Evolutionary conservation across 202 grass and related monocot species (phyloP), one percentile per base, ranked within the genome.

Genomic region (Schoenoplectus tabernaemontani): DNA sequence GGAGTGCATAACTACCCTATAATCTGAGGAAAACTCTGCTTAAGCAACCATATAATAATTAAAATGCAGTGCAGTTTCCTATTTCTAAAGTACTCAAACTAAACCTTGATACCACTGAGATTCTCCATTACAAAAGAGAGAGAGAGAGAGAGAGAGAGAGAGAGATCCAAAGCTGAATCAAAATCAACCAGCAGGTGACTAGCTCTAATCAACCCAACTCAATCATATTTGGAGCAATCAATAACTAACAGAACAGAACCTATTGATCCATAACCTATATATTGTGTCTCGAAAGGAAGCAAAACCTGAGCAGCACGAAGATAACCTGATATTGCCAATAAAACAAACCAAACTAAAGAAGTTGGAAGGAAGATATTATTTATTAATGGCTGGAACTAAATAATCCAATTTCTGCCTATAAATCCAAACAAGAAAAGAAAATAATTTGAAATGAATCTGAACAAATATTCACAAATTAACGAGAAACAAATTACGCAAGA

Each of bases 161-260:
- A 19, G 20, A 24, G 56, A 23, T 20, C 56, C 56, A 28, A 59
- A 26, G 57, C 57, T 59, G 57, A 59, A 63, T n/a, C 3, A 4
- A 34, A 63, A 63, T 34, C 60, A 16, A 63, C 30, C 60, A 63
- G 12, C 30, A 63, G 30, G 26, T 63, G 13, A 63, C 15, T 16
- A 7, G 5, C 17, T 63, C 28, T 34, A 13, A 63, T 16, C 37
- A 68, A 11, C 7, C 7, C 7, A 20, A 67, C 19, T 1, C 16
- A 42, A 67, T 1, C n/a, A 38, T 12, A 20, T 1, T 34, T 19
- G 13, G 16, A 65, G 17, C 34, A n/a, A 37, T 10, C 7, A 17
- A 68, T 68, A 68, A 67, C 17, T 36, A 67, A 67, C 64, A 67
- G 64, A 67, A 67, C 32, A 42, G 22, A 67, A 67, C 64, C 36